Base-by-base conservation (phyloP, 2,329 filamentous ascomycete genomes). In the Torrubiellomyces zombiae region DNA sequence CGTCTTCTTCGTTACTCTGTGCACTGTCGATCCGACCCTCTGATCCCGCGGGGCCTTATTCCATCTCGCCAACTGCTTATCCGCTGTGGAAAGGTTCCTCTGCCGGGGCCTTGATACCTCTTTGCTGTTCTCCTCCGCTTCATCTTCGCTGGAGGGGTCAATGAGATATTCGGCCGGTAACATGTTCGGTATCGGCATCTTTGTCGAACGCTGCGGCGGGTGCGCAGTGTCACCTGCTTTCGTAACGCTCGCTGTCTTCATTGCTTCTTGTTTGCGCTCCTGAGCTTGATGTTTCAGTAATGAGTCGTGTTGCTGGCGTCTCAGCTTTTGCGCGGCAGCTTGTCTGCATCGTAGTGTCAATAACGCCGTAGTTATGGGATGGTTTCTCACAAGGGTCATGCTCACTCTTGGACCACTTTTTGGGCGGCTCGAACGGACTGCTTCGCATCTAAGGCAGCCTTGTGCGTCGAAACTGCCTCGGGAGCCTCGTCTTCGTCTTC, bases 401-500 rank as follows among this genome's bases (percentile, higher is more conserved):
- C 62, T 33, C 45, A 70, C 66, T 61, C 51, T 36, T 62, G 56
- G 6, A 56, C 58, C 13, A 58, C 62, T 30, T 60, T 59, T 29
- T 57, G 52, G 18, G 56, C 55, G 9, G 51, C 55, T 31, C 60
- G 52, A 1, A 54, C 50, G 3, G 56, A 54, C 35, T 59, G 53
- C 31, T 56, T 53, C 13, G 53, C 48, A 30, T 59, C 49, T 9
- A 49, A 53, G 2, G 61, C 63, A 3, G 56, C 61, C 23, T 53
- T 52, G 9, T 48, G 43, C 2, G 63, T 63, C 1, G 66, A 69
- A n/a, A 71, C 56, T 3, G 61, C 65, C 43, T 71, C 67, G 7
- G 66, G 66, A 0, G 64, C 64, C 23, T 61, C 64, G 26, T 69
- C 63, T 21, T 68, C 63, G 20, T 65, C 61, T n/a, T n/a, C n/a